These are phyloP conservation scores for Lichtheimia ornata DNA, from an alignment of 371 early-diverging fungal species.

Conservation along the genomic window DNA sequence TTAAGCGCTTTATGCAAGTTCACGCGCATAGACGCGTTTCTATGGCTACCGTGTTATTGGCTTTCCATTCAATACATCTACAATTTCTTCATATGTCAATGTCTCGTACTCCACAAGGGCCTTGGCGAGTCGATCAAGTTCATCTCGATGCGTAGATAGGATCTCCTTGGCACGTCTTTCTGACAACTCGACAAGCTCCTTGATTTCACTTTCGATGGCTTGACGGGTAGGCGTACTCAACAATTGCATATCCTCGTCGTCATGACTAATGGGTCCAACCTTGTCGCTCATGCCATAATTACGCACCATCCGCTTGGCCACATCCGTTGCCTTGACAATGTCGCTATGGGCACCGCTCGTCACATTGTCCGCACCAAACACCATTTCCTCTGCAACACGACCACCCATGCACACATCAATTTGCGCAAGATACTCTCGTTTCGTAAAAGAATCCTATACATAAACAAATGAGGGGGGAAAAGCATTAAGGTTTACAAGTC, in stretches of 20 bases:
- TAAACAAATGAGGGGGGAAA: no score
- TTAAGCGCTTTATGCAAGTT: no score
- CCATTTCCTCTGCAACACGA: conserved; percentile 92
- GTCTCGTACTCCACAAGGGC: conserved; percentile 96
- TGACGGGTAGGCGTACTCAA: conserved; percentile 76
- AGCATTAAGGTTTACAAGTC: neutral
- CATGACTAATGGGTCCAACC: conserved; percentile 65
- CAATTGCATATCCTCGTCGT: conserved; percentile 72
- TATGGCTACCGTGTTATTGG: conserved; percentile 10
- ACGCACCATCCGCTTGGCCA: conserved; percentile 93
- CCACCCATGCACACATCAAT: conserved; percentile 98
- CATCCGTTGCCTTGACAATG: conserved; percentile 86
- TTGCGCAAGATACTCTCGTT: conserved; percentile 84
- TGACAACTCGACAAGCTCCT: conserved; percentile 57
- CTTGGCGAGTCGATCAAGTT: conserved; percentile 89
- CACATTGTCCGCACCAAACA: conserved; percentile 92
- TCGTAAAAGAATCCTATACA: conserved; percentile 70
- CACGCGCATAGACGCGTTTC: neutral
- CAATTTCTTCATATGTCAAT: conserved; percentile 63
- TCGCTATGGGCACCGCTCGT: conserved; percentile 94
- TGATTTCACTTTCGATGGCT: conserved; percentile 86
- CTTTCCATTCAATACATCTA: conserved; percentile 10
- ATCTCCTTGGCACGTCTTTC: conserved; percentile 69
- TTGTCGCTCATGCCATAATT: conserved; percentile 94
- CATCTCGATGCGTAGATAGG: conserved; percentile 75